Percentiles rank a stretch among this genome's conserved stretches.
These are phyloP conservation scores for Thraustochytrium striatum DNA, from an alignment of 352 stramenopile species.

Conservation along the genomic window DNA sequence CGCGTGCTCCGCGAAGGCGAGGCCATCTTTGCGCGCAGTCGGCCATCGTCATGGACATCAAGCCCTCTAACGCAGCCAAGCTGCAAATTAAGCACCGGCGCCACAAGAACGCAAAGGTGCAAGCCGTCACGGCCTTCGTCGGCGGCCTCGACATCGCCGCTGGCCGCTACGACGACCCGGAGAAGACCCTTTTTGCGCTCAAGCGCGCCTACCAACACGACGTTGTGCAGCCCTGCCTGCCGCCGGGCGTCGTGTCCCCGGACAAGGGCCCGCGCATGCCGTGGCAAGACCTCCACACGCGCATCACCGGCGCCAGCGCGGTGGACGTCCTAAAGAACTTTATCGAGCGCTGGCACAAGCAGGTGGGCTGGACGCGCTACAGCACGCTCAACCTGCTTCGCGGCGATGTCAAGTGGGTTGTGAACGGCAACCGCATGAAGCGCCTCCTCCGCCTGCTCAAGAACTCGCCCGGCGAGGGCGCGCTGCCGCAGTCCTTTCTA, in stretches of 20 bases:
- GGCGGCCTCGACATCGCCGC: constrained; percentile 42
- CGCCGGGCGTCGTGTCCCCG: neutral
- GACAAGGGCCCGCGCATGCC: constrained; percentile 23
- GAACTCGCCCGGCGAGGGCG: constrained; percentile 4
- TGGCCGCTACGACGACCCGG: constrained; percentile 42
- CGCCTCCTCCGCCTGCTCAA: constrained; percentile 30
- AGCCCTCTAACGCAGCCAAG: constrained; percentile 10
- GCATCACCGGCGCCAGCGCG: constrained; percentile 58
- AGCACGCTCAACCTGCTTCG: neutral
- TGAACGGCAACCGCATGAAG: constrained; percentile 27
- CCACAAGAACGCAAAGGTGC: constrained; percentile 33
- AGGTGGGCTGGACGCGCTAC: constrained; percentile 11
- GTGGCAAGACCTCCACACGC: constrained; percentile 64
- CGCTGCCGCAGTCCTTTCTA: constrained; percentile 5
- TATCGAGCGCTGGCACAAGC: constrained; percentile 63
- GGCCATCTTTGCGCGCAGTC: too few species aligned
- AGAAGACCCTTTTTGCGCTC: constrained; percentile 45
- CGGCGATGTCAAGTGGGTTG: neutral
- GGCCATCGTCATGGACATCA: constrained; percentile 42
- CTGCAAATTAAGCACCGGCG: constrained; percentile 35
- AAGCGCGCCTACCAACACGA: constrained; percentile 29
- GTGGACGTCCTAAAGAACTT: constrained; percentile 67
- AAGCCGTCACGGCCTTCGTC: constrained; percentile 34
- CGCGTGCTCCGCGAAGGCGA: too few species aligned
- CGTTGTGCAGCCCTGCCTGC: constrained; percentile 35